These are phyloP conservation scores for Sphagnum contortum DNA, from an alignment of 225 moss, liverwort and hornwort genomes.

Conservation along the genomic window DNA sequence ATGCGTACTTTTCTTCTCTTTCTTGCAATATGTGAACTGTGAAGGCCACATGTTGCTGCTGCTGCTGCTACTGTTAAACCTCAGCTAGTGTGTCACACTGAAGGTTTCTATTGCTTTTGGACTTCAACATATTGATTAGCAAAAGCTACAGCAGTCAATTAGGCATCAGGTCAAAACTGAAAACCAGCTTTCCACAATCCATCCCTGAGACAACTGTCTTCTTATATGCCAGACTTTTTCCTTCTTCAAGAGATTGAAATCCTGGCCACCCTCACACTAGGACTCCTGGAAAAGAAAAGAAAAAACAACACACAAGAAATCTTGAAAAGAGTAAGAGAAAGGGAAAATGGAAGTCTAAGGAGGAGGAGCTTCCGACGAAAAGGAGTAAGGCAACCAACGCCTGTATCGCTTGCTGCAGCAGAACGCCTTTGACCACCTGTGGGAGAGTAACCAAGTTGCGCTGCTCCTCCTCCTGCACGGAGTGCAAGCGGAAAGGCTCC, in stretches of 20 bases:
- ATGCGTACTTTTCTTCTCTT: too few relatives aligned
- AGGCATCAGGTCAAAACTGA: too few relatives aligned
- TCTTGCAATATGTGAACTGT: too few relatives aligned
- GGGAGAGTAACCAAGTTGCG: slow-evolving; percentile 63
- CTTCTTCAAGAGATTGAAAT: background rate
- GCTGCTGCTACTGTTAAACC: too few relatives aligned
- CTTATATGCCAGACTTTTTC: background rate
- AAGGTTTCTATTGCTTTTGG: too few relatives aligned
- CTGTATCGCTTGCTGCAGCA: slow-evolving; percentile 84
- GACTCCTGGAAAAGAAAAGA: background rate
- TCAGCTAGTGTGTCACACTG: too few relatives aligned
- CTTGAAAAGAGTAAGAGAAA: background rate
- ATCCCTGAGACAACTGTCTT: background rate
- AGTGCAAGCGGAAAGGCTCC: slow-evolving; percentile 67
- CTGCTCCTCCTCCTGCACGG: slow-evolving; percentile 72
- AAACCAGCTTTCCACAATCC: too few relatives aligned
- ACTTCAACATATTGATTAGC: too few relatives aligned
- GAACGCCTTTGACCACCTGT: slow-evolving; percentile 69
- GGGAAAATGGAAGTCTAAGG: background rate
- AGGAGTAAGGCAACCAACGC: slow-evolving; percentile 57
- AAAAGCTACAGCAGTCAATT: too few relatives aligned
- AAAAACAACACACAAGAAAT: background rate
- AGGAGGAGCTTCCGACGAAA: slow-evolving; percentile 44
- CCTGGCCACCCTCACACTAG: background rate
- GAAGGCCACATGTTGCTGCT: too few relatives aligned